Base-by-base conservation (phyloP, 495 filamentous ascomycete genomes). In the Penicillium paxilli region DNA sequence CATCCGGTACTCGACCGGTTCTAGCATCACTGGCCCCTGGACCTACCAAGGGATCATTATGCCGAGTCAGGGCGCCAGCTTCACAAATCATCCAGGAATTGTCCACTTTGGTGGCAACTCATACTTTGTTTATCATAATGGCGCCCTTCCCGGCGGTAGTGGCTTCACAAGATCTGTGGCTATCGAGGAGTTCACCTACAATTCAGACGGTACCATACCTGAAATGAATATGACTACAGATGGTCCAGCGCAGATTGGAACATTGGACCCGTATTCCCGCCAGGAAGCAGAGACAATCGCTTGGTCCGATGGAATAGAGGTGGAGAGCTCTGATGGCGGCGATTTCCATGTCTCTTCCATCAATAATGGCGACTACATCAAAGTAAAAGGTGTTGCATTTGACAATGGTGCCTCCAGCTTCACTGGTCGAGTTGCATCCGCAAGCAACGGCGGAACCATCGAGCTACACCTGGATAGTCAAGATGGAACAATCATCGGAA, bases 81-180 rank as follows among this genome's bases (percentile, higher is more conserved):
- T 64, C 41, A 68, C 65, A 35, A 68, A 68, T 51, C 65, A 68
- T 51, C 47, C 53, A 2, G 65, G 60, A 28, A 57, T 68, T 25
- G 55, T 68, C 35, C 60, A 68, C 38, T 68, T 56, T 53, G 56
- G 62, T 48, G 55, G 54, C 44, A 40, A 52, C 20, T 64, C 65
- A 14, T 68, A 68, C 55, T 66, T 68, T 41, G 64, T 66, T 55
- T 68, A 68, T 47, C 65, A 68, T 48, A 68, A 68, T 51, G 58
- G 60, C 42, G 65, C 65, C 24, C 60, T 68, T 9, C 65, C 65
- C 20, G 55, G 55, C 16, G 65, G 65, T 24, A 47, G 64, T 48
- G 55, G 55, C 28, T 68, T 57, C 42, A 19, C 60, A 14, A 54
- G 65, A 38, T 66, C 65, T 24, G 57, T 64, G 5, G 54, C 52